Evolutionary conservation across 2,329 filamentous ascomycete genomes (phyloP).

Genomic region (Penicillium sp.): DNA sequence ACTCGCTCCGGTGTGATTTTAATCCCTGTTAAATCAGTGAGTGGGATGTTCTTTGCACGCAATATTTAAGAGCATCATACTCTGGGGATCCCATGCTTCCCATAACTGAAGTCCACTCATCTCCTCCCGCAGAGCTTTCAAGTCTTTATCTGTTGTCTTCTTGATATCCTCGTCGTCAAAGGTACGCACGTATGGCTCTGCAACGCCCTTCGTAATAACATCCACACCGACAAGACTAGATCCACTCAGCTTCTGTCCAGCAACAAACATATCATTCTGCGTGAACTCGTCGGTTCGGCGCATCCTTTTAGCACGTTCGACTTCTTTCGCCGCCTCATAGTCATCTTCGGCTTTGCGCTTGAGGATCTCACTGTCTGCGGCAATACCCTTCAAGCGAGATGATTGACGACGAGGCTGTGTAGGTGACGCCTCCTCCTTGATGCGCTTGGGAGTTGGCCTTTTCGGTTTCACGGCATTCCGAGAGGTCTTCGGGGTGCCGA

Average conservation of each 20-base stretch:
- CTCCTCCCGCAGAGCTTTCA: slow-evolving; percentile 67
- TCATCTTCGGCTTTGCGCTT: slow-evolving; percentile 66
- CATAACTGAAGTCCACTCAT: slow-evolving; percentile 77
- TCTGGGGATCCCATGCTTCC: slow-evolving; percentile 74
- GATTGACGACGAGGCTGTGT: slow-evolving; percentile 55
- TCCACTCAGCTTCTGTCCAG: slow-evolving; percentile 66
- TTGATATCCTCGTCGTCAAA: slow-evolving; percentile 80
- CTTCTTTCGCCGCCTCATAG: slow-evolving; percentile 52
- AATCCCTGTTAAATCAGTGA: slow-evolving; percentile 55
- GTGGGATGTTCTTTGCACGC: not conserved
- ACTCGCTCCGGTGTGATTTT: slow-evolving; percentile 85
- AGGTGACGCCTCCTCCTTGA: slow-evolving; percentile 60
- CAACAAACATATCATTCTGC: slow-evolving; percentile 71
- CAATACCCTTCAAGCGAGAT: slow-evolving; percentile 57
- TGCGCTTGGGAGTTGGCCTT: slow-evolving; percentile 47
- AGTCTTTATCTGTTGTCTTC: slow-evolving; percentile 68
- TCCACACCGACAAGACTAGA: slow-evolving; percentile 59
- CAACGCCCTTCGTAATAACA: slow-evolving; percentile 59
- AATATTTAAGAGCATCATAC: slow-evolving; percentile 43
- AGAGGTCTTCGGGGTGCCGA: slow-evolving; percentile 48
- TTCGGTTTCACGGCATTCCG: slow-evolving; percentile 49
- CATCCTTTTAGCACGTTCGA: slow-evolving; percentile 57
- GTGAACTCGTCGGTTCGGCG: slow-evolving; percentile 64
- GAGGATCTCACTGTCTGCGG: slow-evolving; percentile 61
- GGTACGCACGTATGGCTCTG: slow-evolving; percentile 74